These are phyloP conservation scores for Anthracocystis panici-leucophaei DNA, from an alignment of 1,284 basidiomycete genomes.

Conservation along the genomic window DNA sequence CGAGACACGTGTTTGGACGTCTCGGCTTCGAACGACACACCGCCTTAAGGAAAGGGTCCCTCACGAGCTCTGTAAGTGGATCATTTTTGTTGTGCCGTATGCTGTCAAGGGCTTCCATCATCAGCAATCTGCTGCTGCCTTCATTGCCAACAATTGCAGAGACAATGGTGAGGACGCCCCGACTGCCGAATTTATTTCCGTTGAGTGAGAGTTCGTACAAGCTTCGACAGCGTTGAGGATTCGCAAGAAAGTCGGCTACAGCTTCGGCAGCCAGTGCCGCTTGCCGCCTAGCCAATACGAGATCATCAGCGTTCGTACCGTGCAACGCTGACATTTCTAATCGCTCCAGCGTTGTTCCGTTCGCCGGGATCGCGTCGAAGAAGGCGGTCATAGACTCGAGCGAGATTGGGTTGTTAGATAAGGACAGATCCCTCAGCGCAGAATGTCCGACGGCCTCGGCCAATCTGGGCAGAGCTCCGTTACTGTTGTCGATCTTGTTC, in stretches of 20 bases:
- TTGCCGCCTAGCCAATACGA: background rate
- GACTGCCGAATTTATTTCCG: conserved; percentile 28
- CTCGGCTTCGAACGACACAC: conserved; percentile 1
- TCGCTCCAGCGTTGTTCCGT: conserved; percentile 19
- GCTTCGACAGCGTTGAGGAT: conserved; percentile 28
- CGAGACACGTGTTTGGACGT: conserved; percentile 10
- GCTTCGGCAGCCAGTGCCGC: conserved; percentile 13
- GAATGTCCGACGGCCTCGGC: conserved; percentile 18
- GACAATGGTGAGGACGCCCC: conserved; percentile 21
- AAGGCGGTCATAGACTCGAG: conserved; percentile 20
- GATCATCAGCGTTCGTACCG: background rate
- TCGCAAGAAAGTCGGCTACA: conserved; percentile 22
- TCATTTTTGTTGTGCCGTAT: too few species aligned
- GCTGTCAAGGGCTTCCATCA: background rate
- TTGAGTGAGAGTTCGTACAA: conserved; percentile 17
- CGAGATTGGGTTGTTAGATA: conserved; percentile 31
- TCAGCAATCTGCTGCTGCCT: too few species aligned
- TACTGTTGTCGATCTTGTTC: conserved; percentile 18
- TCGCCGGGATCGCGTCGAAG: conserved; percentile 29
- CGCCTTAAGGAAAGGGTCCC: conserved; percentile 5
- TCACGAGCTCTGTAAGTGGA: background rate
- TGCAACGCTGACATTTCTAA: conserved; percentile 21
- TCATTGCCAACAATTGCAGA: conserved; percentile 10
- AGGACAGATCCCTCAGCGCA: conserved; percentile 6
- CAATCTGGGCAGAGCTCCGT: background rate